Percentiles rank a stretch among this genome's conserved stretches.
phyloP scores from a whole-genome alignment of 148 eudicot genomes.

The Fagopyrum tataricum region DNA sequence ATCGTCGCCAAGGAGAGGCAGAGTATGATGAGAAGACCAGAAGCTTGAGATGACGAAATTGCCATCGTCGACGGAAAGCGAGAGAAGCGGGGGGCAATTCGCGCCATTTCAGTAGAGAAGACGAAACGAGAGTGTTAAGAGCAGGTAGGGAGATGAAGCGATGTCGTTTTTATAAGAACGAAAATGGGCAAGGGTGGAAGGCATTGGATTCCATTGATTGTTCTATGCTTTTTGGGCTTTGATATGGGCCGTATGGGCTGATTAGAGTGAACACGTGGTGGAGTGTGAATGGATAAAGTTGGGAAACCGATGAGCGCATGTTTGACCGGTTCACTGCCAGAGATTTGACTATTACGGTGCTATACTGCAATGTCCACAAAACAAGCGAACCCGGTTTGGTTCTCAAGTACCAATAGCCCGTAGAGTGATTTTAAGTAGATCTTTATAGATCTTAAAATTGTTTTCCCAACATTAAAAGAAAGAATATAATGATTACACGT shows the following conservation, averaged over 20 bases:
- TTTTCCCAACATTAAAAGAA: no score
- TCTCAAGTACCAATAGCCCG: neutral
- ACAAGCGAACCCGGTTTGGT: neutral
- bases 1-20: neutral
- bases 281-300: constrained; percentile 24
- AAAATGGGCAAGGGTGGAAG: neutral
- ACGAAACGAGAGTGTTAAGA: neutral
- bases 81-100: neutral
- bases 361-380: neutral
- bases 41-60: neutral
- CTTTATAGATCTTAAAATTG: no score
- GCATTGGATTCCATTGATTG: constrained; percentile 27
- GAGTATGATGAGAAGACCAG: constrained; percentile 9
- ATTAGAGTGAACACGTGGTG: constrained; percentile 22
- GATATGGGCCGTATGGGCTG: constrained; percentile 12
- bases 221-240: constrained; percentile 8
- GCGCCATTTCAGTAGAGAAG: constrained; percentile 12
- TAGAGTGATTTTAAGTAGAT: neutral
- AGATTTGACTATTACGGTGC: neutral
- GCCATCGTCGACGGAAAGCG: neutral
- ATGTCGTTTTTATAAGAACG: constrained; percentile 6
- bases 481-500: no score
- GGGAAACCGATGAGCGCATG: constrained; percentile 9
- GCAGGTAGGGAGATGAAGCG: constrained; percentile 5
- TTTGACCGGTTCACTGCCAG: constrained; percentile 10